Evolutionary conservation across 106 monocot species (phyloP), one percentile per base, ranked within the genome.

Genomic region (Dioscorea dumetorum): DNA sequence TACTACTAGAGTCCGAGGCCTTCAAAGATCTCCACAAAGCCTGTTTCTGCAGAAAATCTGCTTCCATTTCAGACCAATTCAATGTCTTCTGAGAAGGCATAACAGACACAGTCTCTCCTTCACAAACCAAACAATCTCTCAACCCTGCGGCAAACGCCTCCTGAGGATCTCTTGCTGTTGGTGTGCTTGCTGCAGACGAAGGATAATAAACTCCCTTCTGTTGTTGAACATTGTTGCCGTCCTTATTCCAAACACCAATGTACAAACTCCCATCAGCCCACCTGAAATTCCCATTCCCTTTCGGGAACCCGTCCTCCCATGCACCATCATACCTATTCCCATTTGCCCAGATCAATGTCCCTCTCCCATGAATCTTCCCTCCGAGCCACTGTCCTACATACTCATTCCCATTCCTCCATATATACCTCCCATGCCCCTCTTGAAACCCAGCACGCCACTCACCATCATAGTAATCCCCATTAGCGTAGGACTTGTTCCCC

Each of bases 231-330:
- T 24, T 34, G 22, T 50, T 63, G 10, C 24, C 62, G 12, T 33
- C 32, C 18, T 77, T 82, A 7, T 70, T 77, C 95, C 95, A 95
- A 0, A 80, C 21, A 19, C 95, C 95, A 5, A 86, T 80, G 78
- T 95, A 91, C n/a, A 77, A 50, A 60, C 85, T 80, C 12, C 95
- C 95, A 54, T 95, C 95, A 0, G 77, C 80, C 91, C 91, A 90
- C 1, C 78, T 63, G 79, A 90, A 90, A 22, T 67, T 78, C 3
- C 94, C 94, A 5, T 72, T 76, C 4, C 94, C 90, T 17, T 66
- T 28, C 15, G 94, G 94, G 16, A 62, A 19, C 2, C 94, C 90
- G 8, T 87, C 85, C 54, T 90, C 90, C 87, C 90, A 94, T 6
- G 79, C 83, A 48, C 94, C 94, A 19, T 90, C 87, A 58, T 81